Base-by-base conservation (phyloP, 1,284 basidiomycete genomes). In the Afroboletus lepidellus region DNA sequence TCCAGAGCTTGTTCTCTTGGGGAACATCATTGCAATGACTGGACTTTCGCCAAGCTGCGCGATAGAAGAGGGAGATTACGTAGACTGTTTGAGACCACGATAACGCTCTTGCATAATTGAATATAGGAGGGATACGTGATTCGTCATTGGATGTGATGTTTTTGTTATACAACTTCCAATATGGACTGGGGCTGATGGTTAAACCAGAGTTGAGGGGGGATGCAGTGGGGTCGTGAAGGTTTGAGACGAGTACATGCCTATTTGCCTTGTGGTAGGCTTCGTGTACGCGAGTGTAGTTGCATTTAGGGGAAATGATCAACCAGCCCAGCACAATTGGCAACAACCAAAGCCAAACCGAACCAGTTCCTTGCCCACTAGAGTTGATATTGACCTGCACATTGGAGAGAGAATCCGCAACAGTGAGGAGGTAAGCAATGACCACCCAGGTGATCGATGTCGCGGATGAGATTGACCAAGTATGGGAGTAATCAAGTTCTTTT, bases 271-370 rank as follows among this genome's bases (percentile, higher is more conserved):
- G 33, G 25, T 72, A 53, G 1, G 72, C 73, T 3, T 57, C 53
- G 1, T 55, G 53, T 8, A 77, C 56, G 0, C 70, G 68, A 2
- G n/a, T 25, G 16, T 66, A 61, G 48, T 75, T 69, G 37, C 72
- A 77, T 53, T 74, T 74, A 0, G 75, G 75, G 0, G 71, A 73
- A 20, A 76, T 60, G 47, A 71, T 63, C 23, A 77, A 55, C 73
- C 76, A 76, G 9, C 67, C 65, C 2, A 72, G 55, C 27, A 79
- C 74, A 12, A 77, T 60, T 0, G 74, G 69, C 13, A 77, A 47
- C 7, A 77, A 55, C 74, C 75, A 77, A 11, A 78, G 58, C 70
- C 69, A 77, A 8, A 66, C 58, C 0, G 70, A 71, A 1, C 70
- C 72, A 5, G 73, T 69, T 8, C 64, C 70, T 37, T 74, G 64